Percentiles rank a stretch among this genome's conserved stretches.
These are phyloP conservation scores for Fonsecaea monophora DNA, from an alignment of 2,329 filamentous ascomycete genomes.

Conservation along the genomic window DNA sequence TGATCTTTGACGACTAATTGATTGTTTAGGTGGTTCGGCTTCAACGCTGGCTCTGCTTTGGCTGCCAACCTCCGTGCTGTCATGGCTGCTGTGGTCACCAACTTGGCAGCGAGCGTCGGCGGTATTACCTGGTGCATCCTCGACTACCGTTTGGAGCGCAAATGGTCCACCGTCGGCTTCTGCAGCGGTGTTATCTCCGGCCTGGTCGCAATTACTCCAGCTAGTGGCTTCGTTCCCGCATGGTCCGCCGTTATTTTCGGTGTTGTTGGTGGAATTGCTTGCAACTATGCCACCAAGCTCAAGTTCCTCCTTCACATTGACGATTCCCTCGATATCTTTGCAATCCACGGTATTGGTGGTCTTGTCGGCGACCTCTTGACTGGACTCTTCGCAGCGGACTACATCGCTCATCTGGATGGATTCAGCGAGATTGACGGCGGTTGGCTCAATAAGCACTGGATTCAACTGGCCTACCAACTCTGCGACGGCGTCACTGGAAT, in stretches of 20 bases:
- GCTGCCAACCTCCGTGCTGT: constrained; percentile 82
- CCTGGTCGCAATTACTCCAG: constrained; percentile 86
- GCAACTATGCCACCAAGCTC: constrained; percentile 56
- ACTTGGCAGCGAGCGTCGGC: constrained; percentile 81
- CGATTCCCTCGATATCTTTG: constrained; percentile 66
- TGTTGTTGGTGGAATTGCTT: constrained; percentile 57
- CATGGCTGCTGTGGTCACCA: constrained; percentile 86
- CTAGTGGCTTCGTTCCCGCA: constrained; percentile 81
- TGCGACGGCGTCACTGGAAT: constrained; percentile 64
- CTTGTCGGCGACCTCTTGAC: constrained; percentile 64
- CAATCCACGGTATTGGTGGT: constrained; percentile 66
- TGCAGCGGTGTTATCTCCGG: constrained; percentile 89
- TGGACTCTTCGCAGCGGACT: constrained; percentile 61
- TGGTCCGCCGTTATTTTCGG: constrained; percentile 64
- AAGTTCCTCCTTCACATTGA: constrained; percentile 63
- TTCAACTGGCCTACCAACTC: constrained; percentile 64
- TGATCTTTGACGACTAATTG: constrained; percentile 54
- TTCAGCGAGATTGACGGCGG: constrained; percentile 63
- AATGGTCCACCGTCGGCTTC: constrained; percentile 93
- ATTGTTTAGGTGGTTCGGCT: constrained; percentile 76
- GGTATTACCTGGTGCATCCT: constrained; percentile 88
- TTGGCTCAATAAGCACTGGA: constrained; percentile 60
- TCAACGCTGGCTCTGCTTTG: constrained; percentile 86
- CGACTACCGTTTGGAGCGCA: constrained; percentile 85
- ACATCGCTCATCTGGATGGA: constrained; percentile 61